These are phyloP conservation scores for Trichothecium sympodiale DNA, from an alignment of 2,329 filamentous ascomycete genomes.

Conservation along the genomic window DNA sequence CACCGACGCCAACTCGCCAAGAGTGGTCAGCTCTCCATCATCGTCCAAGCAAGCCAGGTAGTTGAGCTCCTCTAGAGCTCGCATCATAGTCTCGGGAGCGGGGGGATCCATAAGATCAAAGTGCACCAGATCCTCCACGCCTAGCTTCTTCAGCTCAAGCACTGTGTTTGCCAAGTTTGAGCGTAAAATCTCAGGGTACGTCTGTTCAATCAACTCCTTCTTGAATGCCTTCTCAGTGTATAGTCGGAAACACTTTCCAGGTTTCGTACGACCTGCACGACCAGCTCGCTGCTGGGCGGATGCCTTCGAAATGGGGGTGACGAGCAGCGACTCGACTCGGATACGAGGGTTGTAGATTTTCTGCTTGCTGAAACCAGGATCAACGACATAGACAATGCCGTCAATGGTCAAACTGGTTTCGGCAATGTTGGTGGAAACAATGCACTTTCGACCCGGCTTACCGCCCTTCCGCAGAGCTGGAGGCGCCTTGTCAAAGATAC, in stretches of 20 bases:
- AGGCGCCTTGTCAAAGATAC: conserved; percentile 87
- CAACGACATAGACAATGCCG: conserved; percentile 98
- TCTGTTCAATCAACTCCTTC: conserved; percentile 95
- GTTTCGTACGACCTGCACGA: conserved; percentile 96
- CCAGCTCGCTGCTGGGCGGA: conserved; percentile 95
- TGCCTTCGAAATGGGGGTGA: conserved; percentile 95
- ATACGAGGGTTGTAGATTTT: conserved; percentile 98
- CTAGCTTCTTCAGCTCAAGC: conserved; percentile 92
- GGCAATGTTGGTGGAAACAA: conserved; percentile 94
- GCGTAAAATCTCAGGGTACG: conserved; percentile 87
- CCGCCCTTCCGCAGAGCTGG: conserved; percentile 61
- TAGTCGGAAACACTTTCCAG: conserved; percentile 94
- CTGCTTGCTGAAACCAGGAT: conserved; percentile 97
- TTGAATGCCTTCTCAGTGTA: conserved; percentile 96
- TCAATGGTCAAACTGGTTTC: conserved; percentile 97
- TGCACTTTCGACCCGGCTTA: conserved; percentile 81
- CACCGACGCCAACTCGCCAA: conserved; percentile 82
- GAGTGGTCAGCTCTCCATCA: conserved; percentile 79
- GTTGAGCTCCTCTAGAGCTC: conserved; percentile 92
- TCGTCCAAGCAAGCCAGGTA: conserved; percentile 95
- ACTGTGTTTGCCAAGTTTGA: conserved; percentile 95
- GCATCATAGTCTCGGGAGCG: conserved; percentile 96
- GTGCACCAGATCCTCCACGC: conserved; percentile 89
- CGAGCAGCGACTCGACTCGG: conserved; percentile 90
- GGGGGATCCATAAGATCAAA: conserved; percentile 99